Base-by-base conservation (phyloP, 2,329 filamentous ascomycete species). In the Penicillium sp. region DNA sequence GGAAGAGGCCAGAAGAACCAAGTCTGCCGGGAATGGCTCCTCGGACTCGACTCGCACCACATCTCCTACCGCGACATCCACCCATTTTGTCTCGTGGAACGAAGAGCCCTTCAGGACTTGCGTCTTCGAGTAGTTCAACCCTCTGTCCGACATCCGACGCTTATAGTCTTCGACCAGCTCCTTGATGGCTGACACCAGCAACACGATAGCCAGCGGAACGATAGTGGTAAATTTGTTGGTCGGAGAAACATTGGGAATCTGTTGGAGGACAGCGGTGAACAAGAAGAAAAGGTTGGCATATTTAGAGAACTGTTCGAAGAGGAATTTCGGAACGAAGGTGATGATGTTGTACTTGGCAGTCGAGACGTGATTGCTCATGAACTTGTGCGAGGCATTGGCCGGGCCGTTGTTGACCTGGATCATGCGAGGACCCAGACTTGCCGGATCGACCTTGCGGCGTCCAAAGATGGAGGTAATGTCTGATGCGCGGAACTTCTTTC, bases 261-360 rank as follows among this genome's bases (percentile, higher is more conserved):
- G 95, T 80, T 99, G 95, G 48, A 99, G 81, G 42, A 87, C 88
- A 15, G 95, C 93, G 39, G 95, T 99, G 77, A 99, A 98, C 75
- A 99, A 86, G 90, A 99, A 99, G 83, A 99, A 99, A 72, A 99
- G 79, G 79, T 99, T 99, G 82, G 95, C 95, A 78, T 97, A 96
- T 82, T 97, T 99, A 62, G 93, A 97, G 79, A 99, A 99, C 75
- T 99, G 95, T 77, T 99, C 95, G 76, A 94, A 92, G 58, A 99
- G 83, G 78, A 99, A 99, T 78, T 99, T 99, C 53, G 95, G 95
- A 17, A 98, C 74, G 76, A 99, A 99, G 20, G 92, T 96, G 56
- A 91, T 83, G 72, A 92, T 70, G 76, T 98, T 99, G 85, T 99
- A 99, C 78, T 99, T 99, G 64, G 95, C 90, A 5, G 95, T 99